phyloP scores from a whole-genome alignment of 371 early-diverging fungal species.

The Parasitella parasitica region DNA sequence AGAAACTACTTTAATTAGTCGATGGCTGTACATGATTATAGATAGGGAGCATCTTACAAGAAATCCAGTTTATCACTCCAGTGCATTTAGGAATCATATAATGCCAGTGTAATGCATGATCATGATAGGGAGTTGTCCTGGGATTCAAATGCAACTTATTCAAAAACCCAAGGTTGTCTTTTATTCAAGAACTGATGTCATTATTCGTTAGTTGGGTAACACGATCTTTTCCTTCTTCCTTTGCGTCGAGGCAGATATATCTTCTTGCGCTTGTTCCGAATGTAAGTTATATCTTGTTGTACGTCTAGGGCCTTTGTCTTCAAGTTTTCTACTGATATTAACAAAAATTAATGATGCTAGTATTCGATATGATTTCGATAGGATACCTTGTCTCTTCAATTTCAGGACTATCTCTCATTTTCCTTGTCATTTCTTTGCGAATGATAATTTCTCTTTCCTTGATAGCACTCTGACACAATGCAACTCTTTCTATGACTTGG shows the following conservation, averaged over 20 bases:
- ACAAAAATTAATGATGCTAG: not conserved
- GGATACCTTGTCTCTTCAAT: not conserved
- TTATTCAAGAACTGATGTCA: not conserved
- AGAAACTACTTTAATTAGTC: no score
- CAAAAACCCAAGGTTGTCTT: no score
- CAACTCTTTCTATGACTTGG: constrained; percentile 17
- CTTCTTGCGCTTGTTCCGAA: not conserved
- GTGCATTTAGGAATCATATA: not conserved
- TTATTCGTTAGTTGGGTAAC: not conserved
- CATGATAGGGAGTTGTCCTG: not conserved
- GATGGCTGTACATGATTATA: no score
- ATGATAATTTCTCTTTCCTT: constrained; percentile 4
- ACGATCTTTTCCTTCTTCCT: not conserved
- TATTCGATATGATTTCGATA: not conserved
- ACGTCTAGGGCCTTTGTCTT: not conserved
- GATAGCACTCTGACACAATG: not conserved
- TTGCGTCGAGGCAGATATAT: not conserved
- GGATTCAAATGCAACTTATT: not conserved
- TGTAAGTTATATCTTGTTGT: not conserved
- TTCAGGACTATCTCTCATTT: not conserved
- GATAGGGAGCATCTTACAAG: not conserved
- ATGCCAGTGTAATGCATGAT: not conserved
- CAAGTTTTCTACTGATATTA: not conserved
- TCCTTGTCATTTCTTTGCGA: not conserved
- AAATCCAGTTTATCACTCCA: not conserved